phyloP scores from a whole-genome alignment of 2,329 filamentous ascomycete genomes.

The Mycocentrospora acerina region DNA sequence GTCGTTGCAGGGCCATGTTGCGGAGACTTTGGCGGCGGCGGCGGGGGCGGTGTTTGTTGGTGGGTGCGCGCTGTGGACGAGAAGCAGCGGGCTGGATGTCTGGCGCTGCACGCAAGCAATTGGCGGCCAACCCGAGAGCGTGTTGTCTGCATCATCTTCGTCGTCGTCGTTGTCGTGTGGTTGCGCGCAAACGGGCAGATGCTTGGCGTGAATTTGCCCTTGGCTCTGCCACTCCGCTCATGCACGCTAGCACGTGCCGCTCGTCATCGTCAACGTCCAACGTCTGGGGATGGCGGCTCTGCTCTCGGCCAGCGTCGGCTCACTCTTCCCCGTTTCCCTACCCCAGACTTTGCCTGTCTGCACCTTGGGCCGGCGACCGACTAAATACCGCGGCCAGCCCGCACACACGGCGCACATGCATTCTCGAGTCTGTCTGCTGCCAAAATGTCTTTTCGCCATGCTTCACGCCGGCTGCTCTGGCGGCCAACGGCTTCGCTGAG shows the following conservation, averaged over 20 bases:
- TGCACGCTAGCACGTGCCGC: constrained; percentile 33
- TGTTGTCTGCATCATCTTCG: constrained; percentile 29
- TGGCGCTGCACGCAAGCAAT: constrained; percentile 19
- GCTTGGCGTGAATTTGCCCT: constrained; percentile 33
- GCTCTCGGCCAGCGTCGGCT: too few relatives aligned
- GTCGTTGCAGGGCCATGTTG: constrained; percentile 59
- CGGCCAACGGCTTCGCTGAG: too few relatives aligned
- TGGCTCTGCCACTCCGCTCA: constrained; percentile 5
- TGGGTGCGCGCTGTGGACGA: constrained; percentile 46
- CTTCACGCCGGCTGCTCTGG: constrained; percentile 30
- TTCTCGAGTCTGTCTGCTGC: constrained; percentile 21
- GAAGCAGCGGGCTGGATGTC: constrained; percentile 51
- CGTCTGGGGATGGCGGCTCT: constrained; percentile 7
- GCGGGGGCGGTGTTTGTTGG: constrained; percentile 42
- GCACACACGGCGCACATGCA: constrained; percentile 12
- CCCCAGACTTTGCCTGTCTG: constrained; percentile 27
- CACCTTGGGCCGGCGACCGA: too few relatives aligned
- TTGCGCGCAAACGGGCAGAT: too few relatives aligned
- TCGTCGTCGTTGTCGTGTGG: too few relatives aligned
- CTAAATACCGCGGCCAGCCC: too few relatives aligned
- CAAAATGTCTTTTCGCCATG: constrained; percentile 39
- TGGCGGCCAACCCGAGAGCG: constrained; percentile 31
- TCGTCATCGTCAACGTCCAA: too few relatives aligned
- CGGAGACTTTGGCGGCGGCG: constrained; percentile 38
- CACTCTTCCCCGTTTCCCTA: constrained; percentile 12